A percentile compares a stretch with the other conserved stretches of the same genome.
Evolutionary conservation across 2,329 filamentous ascomycete genomes (phyloP).

Genomic region (Triangularia verruculosa): DNA sequence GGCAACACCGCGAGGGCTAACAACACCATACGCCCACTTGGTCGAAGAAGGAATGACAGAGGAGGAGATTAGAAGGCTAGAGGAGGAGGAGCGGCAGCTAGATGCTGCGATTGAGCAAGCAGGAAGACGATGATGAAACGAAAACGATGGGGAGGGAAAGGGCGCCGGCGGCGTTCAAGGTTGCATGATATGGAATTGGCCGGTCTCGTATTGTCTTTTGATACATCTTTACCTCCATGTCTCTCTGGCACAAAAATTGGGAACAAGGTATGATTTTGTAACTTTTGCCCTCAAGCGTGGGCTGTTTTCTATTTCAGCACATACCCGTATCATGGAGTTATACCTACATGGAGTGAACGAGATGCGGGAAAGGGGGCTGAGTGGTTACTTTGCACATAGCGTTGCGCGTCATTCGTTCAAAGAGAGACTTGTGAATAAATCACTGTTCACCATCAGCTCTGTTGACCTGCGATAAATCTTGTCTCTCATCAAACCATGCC

Average conservation of each 20-base stretch:
- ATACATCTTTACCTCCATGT: background rate
- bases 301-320: background rate
- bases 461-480: background rate
- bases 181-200: background rate
- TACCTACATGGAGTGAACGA: background rate
- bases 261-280: background rate
- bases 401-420: conserved; percentile 13
- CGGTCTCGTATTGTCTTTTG: background rate
- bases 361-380: background rate
- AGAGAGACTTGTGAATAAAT: background rate
- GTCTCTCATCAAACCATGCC: background rate
- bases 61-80: conserved; percentile 53
- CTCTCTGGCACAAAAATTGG: background rate
- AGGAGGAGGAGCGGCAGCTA: conserved; percentile 56
- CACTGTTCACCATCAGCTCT: background rate
- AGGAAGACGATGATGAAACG: conserved; percentile 16
- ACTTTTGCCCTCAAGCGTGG: background rate
- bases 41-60: conserved; percentile 61
- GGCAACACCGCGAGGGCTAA: conserved; percentile 31
- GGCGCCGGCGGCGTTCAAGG: background rate
- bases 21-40: conserved; percentile 46
- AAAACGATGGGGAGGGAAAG: background rate
- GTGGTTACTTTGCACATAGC: background rate
- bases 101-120: conserved; percentile 53
- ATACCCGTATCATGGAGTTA: conserved; percentile 2